These are phyloP conservation scores for Jatropha curcas DNA, from an alignment of 345 rosid species.

Conservation along the genomic window DNA sequence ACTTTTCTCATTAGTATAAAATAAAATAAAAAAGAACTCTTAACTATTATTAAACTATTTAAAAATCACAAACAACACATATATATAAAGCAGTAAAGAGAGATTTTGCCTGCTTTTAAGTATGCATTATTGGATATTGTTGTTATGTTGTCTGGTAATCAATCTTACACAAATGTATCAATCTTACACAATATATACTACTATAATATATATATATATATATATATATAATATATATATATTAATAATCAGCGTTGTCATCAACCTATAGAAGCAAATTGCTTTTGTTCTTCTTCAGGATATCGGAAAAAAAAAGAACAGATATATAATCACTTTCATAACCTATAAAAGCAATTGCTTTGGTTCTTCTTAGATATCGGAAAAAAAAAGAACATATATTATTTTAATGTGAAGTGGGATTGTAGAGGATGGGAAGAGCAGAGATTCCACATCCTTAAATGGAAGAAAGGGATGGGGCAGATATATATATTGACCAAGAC, in stretches of 20 bases:
- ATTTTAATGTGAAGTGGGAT: slow-evolving; percentile 33
- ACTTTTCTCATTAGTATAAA: neutral
- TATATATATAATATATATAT: too few species aligned
- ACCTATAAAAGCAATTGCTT: slow-evolving; percentile 16
- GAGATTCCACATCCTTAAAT: slow-evolving; percentile 65
- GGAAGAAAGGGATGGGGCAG: slow-evolving; percentile 68
- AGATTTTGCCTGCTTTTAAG: slow-evolving; percentile 39
- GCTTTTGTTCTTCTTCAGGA: slow-evolving; percentile 1
- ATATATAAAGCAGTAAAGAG: too few species aligned
- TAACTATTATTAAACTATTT: neutral
- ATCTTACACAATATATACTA: too few species aligned
- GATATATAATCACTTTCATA: neutral
- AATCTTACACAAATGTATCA: neutral
- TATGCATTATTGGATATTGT: slow-evolving; percentile 38
- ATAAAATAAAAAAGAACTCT: neutral
- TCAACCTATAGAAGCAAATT: neutral
- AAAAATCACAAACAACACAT: neutral
- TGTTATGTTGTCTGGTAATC: slow-evolving; percentile 25
- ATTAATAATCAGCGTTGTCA: too few species aligned
- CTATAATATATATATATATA: too few species aligned
- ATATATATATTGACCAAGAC: slow-evolving; percentile 46
- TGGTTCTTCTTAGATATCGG: slow-evolving; percentile 14
- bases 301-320: neutral
- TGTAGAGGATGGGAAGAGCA: slow-evolving; percentile 71
- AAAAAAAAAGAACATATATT: slow-evolving; percentile 3